These are phyloP conservation scores for Colletotrichum lini DNA, from an alignment of 2,329 filamentous ascomycete species.

Conservation along the genomic window DNA sequence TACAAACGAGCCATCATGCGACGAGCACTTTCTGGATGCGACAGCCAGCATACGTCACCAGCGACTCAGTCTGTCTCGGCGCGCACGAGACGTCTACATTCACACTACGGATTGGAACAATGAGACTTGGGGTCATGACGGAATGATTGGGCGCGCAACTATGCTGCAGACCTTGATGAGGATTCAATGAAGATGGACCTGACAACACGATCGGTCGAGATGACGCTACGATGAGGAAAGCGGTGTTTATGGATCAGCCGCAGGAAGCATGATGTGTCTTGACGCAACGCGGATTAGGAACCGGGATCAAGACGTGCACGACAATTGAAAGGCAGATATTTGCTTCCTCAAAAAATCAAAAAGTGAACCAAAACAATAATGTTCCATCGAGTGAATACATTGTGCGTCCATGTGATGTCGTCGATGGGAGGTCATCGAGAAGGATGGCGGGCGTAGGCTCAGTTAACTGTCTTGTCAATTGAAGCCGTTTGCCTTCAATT, in stretches of 20 bases:
- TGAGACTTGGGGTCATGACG: constrained; percentile 41
- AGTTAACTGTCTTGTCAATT: too few species aligned
- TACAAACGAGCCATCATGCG: constrained; percentile 30
- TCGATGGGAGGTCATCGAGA: too few species aligned
- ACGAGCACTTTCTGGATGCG: constrained; percentile 15
- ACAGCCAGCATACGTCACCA: constrained; percentile 31
- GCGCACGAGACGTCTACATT: constrained; percentile 39
- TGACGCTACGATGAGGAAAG: constrained; percentile 40
- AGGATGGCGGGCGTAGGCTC: too few species aligned
- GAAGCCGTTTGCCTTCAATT: too few species aligned
- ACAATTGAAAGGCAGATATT: constrained; percentile 36
- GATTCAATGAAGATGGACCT: constrained; percentile 37
- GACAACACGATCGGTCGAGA: constrained; percentile 39
- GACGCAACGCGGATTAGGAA: constrained; percentile 37
- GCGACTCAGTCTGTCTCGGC: constrained; percentile 41
- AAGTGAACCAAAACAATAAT: constrained; percentile 28
- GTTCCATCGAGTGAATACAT: too few species aligned
- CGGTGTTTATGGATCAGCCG: constrained; percentile 35
- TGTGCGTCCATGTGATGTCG: too few species aligned
- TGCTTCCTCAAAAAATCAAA: constrained; percentile 36
- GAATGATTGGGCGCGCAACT: constrained; percentile 22
- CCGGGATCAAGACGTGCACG: constrained; percentile 35
- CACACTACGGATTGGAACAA: constrained; percentile 46
- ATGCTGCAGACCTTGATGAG: constrained; percentile 27
- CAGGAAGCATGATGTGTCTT: constrained; percentile 39